phyloP scores from a whole-genome alignment of 2,329 filamentous ascomycete species.

The Ascochyta koolunga region DNA sequence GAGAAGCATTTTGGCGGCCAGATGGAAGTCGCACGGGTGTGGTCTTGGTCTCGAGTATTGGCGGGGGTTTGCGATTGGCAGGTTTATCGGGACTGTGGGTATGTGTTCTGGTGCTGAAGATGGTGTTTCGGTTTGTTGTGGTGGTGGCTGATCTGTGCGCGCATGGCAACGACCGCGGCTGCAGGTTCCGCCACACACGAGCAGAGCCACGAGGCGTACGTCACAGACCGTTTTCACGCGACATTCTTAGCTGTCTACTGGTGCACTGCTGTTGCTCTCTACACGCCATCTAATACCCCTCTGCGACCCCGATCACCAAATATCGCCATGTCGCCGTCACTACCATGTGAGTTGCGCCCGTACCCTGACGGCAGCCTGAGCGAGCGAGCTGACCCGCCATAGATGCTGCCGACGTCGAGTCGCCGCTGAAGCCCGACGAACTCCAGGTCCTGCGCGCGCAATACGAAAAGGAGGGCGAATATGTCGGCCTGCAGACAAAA shows the following conservation, averaged over 20 bases:
- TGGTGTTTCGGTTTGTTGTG: slow-evolving; percentile 38
- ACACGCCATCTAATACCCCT: not conserved
- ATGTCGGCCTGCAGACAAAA: slow-evolving; percentile 96
- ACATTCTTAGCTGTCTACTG: slow-evolving; percentile 9
- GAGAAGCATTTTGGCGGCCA: slow-evolving; percentile 75
- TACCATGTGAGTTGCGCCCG: slow-evolving; percentile 40
- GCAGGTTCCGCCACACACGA: slow-evolving; percentile 26
- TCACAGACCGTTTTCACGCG: slow-evolving; percentile 39
- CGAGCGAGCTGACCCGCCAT: slow-evolving; percentile 28
- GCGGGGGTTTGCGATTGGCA: not conserved
- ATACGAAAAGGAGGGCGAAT: slow-evolving; percentile 96
- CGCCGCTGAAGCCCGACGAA: slow-evolving; percentile 88
- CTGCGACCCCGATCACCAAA: not conserved
- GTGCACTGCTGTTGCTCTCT: not conserved
- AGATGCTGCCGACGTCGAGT: slow-evolving; percentile 99
- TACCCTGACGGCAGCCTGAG: not conserved
- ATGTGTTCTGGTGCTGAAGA: slow-evolving; percentile 17
- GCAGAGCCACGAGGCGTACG: slow-evolving; percentile 40
- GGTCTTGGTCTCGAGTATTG: not conserved
- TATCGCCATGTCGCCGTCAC: slow-evolving; percentile 41
- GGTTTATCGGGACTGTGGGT: slow-evolving; percentile 10
- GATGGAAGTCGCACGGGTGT: not conserved
- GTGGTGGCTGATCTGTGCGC: slow-evolving; percentile 34
- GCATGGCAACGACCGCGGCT: slow-evolving; percentile 40
- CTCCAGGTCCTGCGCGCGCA: slow-evolving; percentile 90